phyloP scores from a whole-genome alignment of 169 alveolate species.

The Cryptosporidium meleagridis region DNA sequence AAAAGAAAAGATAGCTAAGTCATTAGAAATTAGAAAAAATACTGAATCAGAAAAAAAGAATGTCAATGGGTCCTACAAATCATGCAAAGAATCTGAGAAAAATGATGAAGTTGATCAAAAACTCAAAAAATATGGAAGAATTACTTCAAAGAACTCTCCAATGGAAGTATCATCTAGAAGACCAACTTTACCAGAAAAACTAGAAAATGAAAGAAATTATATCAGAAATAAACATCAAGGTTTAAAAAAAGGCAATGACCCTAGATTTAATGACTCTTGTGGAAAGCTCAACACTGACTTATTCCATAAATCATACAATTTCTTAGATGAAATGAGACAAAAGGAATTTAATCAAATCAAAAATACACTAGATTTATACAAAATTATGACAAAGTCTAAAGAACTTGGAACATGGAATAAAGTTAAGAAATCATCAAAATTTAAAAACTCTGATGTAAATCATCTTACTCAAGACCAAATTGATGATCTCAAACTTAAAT shows the following conservation, averaged over 20 bases:
- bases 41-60: background rate
- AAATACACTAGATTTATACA: slow-evolving; percentile 35
- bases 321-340: slow-evolving; percentile 44
- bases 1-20: slow-evolving; percentile 4
- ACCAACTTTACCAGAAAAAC: slow-evolving; percentile 27
- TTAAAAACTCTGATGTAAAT: slow-evolving; percentile 36
- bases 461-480: slow-evolving; percentile 48
- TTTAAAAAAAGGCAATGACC: slow-evolving; percentile 9
- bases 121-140: slow-evolving; percentile 9
- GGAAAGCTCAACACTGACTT: slow-evolving; percentile 58
- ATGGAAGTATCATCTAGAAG: slow-evolving; percentile 66
- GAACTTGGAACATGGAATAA: slow-evolving; percentile 63
- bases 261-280: slow-evolving; percentile 67
- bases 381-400: slow-evolving; percentile 35
- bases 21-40: slow-evolving; percentile 1
- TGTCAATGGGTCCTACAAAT: background rate
- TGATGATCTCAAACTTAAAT: slow-evolving; percentile 26
- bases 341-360: slow-evolving; percentile 34
- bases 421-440: slow-evolving; percentile 25
- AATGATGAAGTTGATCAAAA: background rate
- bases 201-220: slow-evolving; percentile 38
- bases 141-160: slow-evolving; percentile 23
- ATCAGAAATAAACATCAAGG: slow-evolving; percentile 25
- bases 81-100: background rate
- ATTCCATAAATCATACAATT: slow-evolving; percentile 57